Evolutionary conservation across 306 rosid genomes (phyloP).

Genomic region (Argentina anserina): DNA sequence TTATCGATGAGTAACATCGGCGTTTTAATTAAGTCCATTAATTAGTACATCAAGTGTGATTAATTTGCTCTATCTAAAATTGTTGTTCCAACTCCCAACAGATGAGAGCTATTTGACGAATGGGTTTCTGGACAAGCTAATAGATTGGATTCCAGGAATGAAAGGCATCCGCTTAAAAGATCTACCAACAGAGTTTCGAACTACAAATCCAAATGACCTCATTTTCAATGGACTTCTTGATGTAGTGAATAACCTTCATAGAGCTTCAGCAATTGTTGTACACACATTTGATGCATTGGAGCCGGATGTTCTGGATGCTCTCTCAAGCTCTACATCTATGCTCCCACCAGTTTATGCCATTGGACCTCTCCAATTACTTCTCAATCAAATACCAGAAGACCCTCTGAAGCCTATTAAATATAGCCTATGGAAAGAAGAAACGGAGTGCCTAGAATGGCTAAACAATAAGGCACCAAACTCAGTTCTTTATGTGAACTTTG

Average conservation of each 20-base stretch:
- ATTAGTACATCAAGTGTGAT: too few species aligned
- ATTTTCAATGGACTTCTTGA: background rate
- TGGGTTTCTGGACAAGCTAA: background rate
- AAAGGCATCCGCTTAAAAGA: background rate
- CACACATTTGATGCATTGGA: slow-evolving; percentile 6
- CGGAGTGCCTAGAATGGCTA: slow-evolving; percentile 7
- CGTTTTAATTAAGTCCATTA: too few species aligned
- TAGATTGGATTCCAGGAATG: slow-evolving; percentile 10
- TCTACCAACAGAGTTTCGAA: background rate
- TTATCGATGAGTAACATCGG: too few species aligned
- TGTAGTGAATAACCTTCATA: background rate
- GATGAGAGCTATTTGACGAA: slow-evolving; percentile 9
- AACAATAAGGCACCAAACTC: background rate
- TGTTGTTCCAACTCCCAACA: too few species aligned
- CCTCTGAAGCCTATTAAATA: background rate
- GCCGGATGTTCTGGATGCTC: background rate
- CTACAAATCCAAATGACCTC: background rate
- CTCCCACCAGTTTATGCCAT: background rate
- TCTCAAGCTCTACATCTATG: background rate
- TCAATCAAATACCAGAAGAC: slow-evolving; percentile 1
- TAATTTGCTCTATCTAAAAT: too few species aligned
- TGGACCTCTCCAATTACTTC: slow-evolving; percentile 6
- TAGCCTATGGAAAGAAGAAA: slow-evolving; percentile 11
- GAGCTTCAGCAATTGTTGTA: background rate
- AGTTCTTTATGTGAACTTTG: slow-evolving; percentile 7